These are phyloP conservation scores for Lyophyllum semitale DNA, from an alignment of 768 basidiomycete species.

Conservation along the genomic window DNA sequence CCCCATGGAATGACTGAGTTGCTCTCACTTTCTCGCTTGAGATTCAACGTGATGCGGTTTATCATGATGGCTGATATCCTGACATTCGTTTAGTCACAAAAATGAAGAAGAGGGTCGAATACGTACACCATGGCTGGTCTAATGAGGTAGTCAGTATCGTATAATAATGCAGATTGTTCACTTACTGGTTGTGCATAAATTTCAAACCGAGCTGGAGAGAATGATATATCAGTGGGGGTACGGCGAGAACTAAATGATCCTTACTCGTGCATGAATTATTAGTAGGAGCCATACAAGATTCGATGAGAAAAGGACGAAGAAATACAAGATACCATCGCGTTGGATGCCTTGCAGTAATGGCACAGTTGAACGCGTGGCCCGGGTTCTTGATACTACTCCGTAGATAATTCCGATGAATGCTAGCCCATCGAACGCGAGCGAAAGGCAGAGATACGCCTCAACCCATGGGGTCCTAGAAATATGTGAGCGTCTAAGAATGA, in stretches of 20 bases:
- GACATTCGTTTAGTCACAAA: background rate
- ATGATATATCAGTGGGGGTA: background rate
- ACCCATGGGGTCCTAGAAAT: conserved; percentile 1
- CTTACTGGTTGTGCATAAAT: conserved; percentile 13
- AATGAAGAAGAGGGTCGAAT: background rate
- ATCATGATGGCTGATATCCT: conserved; percentile 22
- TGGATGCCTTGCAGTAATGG: conserved; percentile 9
- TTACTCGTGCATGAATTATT: conserved; percentile 14
- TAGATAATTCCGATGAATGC: conserved; percentile 16
- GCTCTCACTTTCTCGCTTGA: conserved; percentile 12
- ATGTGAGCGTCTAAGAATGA: background rate
- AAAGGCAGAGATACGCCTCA: conserved; percentile 15
- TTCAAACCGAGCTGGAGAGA: background rate
- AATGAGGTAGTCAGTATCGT: background rate
- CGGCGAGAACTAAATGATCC: background rate
- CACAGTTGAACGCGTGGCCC: background rate
- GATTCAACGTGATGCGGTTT: conserved; percentile 19
- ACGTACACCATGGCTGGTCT: conserved; percentile 11
- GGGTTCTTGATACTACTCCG: background rate
- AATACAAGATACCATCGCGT: conserved; percentile 20
- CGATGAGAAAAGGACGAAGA: conserved; percentile 21
- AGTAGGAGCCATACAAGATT: conserved; percentile 22
- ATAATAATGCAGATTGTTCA: background rate
- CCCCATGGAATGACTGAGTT: conserved; percentile 9
- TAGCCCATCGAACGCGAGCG: conserved; percentile 20